These are phyloP conservation scores for Acacia confusa DNA, from an alignment of 306 rosid species.

Conservation along the genomic window DNA sequence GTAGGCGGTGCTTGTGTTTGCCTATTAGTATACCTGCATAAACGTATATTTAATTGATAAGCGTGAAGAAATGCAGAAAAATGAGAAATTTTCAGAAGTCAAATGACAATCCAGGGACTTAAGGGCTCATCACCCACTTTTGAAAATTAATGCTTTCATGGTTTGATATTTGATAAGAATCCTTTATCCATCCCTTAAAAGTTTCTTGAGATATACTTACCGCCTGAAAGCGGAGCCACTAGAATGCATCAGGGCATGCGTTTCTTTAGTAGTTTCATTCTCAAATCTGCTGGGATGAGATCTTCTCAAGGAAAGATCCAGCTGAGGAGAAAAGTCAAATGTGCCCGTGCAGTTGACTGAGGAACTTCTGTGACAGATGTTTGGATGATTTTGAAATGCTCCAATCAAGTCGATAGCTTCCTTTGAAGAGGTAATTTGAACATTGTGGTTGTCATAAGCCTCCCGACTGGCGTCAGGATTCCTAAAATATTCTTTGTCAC, in stretches of 20 bases:
- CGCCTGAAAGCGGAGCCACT: slow-evolving; percentile 85
- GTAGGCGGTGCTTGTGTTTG: slow-evolving; percentile 50
- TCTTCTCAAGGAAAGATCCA: slow-evolving; percentile 91
- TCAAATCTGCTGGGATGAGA: slow-evolving; percentile 53
- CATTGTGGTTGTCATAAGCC: slow-evolving; percentile 57
- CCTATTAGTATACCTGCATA: slow-evolving; percentile 74
- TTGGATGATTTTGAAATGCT: slow-evolving; percentile 49
- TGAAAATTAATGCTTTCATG: not conserved
- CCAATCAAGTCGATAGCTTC: slow-evolving; percentile 72
- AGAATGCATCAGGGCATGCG: slow-evolving; percentile 67
- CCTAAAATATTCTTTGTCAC: slow-evolving; percentile 42
- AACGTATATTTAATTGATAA: slow-evolving; percentile 27
- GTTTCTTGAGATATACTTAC: slow-evolving; percentile 36
- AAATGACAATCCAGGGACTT: slow-evolving; percentile 6
- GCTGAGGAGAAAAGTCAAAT: slow-evolving; percentile 55
- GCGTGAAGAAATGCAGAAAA: not conserved
- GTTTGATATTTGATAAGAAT: not conserved
- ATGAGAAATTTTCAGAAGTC: not conserved
- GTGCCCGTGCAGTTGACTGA: slow-evolving; percentile 53
- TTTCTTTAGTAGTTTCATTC: slow-evolving; percentile 55
- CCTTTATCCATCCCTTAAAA: not conserved
- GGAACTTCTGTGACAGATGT: slow-evolving; percentile 43
- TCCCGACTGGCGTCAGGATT: slow-evolving; percentile 47
- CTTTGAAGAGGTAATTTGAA: slow-evolving; percentile 52
- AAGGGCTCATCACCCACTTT: slow-evolving; percentile 8